Conservation (phyloP, 2,329 filamentous ascomycete species). For the Hypoxylon sp. region DNA sequence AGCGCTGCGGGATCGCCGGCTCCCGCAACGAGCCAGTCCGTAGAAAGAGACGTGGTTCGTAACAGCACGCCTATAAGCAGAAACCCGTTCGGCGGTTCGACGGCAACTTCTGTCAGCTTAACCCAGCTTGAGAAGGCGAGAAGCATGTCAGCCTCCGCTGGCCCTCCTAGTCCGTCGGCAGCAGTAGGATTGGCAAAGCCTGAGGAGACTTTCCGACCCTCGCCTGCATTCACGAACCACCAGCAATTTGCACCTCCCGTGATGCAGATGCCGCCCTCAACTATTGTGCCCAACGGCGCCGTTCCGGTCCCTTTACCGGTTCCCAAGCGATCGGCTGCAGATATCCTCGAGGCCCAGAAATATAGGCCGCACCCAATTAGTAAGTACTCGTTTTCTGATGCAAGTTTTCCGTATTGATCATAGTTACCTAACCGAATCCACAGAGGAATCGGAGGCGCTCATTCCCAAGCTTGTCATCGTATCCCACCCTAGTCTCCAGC, state of each 20-base stretch:
- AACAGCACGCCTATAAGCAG: slow-evolving; percentile 46
- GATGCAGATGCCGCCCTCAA: slow-evolving; percentile 39
- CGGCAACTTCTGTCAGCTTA: slow-evolving; percentile 44
- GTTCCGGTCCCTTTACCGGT: slow-evolving; percentile 40
- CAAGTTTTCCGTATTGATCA: slow-evolving; percentile 2
- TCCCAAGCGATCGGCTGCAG: slow-evolving; percentile 48
- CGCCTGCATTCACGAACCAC: slow-evolving; percentile 51
- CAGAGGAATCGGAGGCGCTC: slow-evolving; percentile 49
- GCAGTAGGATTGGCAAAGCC: slow-evolving; percentile 48
- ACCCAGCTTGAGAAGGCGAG: slow-evolving; percentile 55
- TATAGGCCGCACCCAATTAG: slow-evolving; percentile 49
- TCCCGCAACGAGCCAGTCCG: slow-evolving; percentile 52
- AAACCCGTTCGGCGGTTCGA: slow-evolving; percentile 48
- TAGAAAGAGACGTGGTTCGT: slow-evolving; percentile 51
- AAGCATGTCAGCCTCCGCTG: slow-evolving; percentile 56
- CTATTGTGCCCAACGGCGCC: slow-evolving; percentile 37
- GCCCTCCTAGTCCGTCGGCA: slow-evolving; percentile 61
- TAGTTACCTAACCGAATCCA: slow-evolving; percentile 28
- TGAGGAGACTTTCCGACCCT: slow-evolving; percentile 52
- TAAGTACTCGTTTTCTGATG: slow-evolving; percentile 35
- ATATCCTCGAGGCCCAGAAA: slow-evolving; percentile 51
- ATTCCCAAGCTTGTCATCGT: slow-evolving; percentile 47
- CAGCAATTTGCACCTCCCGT: slow-evolving; percentile 47
- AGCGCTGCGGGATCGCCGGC: slow-evolving; percentile 66
- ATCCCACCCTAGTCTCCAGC: slow-evolving; percentile 71